A percentile compares a stretch with the other conserved stretches of the same genome.
phyloP scores from a whole-genome alignment of 352 stramenopile genomes.

The Albugo candida region DNA sequence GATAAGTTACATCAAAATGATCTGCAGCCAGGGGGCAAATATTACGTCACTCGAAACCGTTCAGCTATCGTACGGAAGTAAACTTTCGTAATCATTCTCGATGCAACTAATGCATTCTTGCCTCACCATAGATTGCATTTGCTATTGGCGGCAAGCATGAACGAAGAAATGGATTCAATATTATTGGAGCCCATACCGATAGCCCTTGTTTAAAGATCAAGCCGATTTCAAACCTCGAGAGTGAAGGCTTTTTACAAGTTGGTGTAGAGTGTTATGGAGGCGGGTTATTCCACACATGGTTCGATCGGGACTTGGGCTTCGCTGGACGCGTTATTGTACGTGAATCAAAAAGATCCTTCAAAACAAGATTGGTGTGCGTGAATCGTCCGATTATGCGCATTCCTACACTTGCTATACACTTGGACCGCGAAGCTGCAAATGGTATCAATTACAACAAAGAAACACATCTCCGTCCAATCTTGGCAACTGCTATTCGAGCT shows the following conservation, averaged over 20 bases:
- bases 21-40: slow-evolving; percentile 80
- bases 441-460: slow-evolving; percentile 94
- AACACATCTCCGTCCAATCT: slow-evolving; percentile 88
- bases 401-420: slow-evolving; percentile 94
- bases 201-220: slow-evolving; percentile 92
- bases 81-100: not conserved
- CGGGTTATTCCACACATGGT: slow-evolving; percentile 96
- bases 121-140: slow-evolving; percentile 64
- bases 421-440: slow-evolving; percentile 80
- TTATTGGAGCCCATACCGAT: slow-evolving; percentile 95
- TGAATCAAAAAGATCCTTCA: slow-evolving; percentile 44
- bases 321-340: slow-evolving; percentile 85
- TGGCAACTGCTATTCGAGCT: slow-evolving; percentile 62
- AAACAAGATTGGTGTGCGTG: slow-evolving; percentile 81
- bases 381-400: slow-evolving; percentile 90
- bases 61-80: slow-evolving; percentile 64
- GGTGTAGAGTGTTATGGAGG: slow-evolving; percentile 73
- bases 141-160: slow-evolving; percentile 84
- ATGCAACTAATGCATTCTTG: not conserved
- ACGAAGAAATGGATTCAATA: slow-evolving; percentile 85
- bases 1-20: slow-evolving; percentile 40
- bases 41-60: slow-evolving; percentile 95
- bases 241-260: slow-evolving; percentile 68
- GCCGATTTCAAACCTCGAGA: slow-evolving; percentile 80
- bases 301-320: slow-evolving; percentile 91